Base-by-base conservation (phyloP, 176 grass and related monocot species). In the Oryza brachyantha region DNA sequence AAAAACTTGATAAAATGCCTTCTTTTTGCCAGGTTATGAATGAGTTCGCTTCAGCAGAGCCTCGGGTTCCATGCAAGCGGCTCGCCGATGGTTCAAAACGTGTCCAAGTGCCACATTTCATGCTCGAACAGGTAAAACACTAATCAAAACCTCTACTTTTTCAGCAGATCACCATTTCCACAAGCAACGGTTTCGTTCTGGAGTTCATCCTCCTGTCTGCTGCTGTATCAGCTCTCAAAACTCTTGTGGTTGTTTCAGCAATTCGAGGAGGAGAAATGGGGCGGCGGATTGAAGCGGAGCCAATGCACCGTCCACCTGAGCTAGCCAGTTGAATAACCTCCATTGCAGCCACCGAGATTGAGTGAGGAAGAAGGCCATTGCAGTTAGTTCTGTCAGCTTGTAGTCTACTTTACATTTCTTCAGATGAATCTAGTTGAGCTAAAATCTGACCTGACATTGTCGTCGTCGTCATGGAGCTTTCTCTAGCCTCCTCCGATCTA, bases 41-140 rank as follows among this genome's bases (percentile, higher is more conserved):
- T 40, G 92, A 98, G 66, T 98, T 94, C 11, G 67, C 74, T 10
- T 70, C 66, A 9, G 42, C 32, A 41, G 90, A 84, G 59, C 37
- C 64, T 46, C 70, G 85, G 32, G 16, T 82, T 29, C 70, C 92
- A 10, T 87, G 83, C 83, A 98, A 98, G 70, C 88, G 92, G 5
- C 72, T 94, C 58, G 92, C 92, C 0, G 96, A 98, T 28, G 92
- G 96, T 9, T 94, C 92, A 0, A 98, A 98, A 84, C 89, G 95
- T 13, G 92, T 98, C 64, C 87, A 84, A 57, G 92, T 98, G 64
- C 92, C 92, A 7, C 62, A 87, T 29, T 92, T 88, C 80, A 75
- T 88, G 81, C 22, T 74, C 7, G 85, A 93, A 35, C 85, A 86
- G 86, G 80, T 87, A 71, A 40, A 58, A 63, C 19, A 19, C 10